Percentiles rank a stretch among this genome's conserved stretches.
These are phyloP conservation scores for Linum tenue DNA, from an alignment of 345 rosid species.

Conservation along the genomic window DNA sequence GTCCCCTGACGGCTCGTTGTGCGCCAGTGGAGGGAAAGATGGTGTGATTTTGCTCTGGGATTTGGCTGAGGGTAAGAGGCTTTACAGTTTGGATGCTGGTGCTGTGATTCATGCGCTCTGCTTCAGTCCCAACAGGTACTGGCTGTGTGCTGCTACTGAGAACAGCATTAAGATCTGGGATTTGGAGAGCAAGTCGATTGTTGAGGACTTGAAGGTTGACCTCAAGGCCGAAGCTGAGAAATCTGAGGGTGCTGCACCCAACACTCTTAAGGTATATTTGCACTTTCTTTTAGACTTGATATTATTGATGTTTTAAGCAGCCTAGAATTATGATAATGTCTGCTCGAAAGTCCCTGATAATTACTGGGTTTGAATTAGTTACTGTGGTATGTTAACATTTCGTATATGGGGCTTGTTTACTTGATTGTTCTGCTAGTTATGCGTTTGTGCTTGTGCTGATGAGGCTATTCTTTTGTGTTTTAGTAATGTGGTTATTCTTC, in stretches of 20 bases:
- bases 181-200: constrained; percentile 88
- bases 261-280: constrained; percentile 53
- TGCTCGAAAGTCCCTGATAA: too few relatives aligned
- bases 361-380: too few relatives aligned
- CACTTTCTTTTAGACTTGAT: neutral
- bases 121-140: constrained; percentile 96
- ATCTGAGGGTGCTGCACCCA: constrained; percentile 37
- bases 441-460: too few relatives aligned
- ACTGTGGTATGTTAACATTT: neutral
- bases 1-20: constrained; percentile 88
- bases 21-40: constrained; percentile 95
- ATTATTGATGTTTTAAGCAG: neutral
- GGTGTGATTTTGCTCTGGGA: constrained; percentile 87
- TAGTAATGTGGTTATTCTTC: too few relatives aligned
- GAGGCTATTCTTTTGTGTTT: too few relatives aligned
- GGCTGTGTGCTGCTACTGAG: constrained; percentile 97
- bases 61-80: constrained; percentile 92
- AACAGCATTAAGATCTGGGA: constrained; percentile 97
- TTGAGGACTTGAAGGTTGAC: constrained; percentile 94
- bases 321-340: too few relatives aligned
- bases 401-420: neutral
- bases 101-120: constrained; percentile 69
- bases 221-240: constrained; percentile 92
- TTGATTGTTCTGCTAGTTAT: too few relatives aligned
- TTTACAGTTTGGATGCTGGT: constrained; percentile 77